phyloP scores from a whole-genome alignment of 1,284 basidiomycete species.

The Rhodotorula sp. region DNA sequence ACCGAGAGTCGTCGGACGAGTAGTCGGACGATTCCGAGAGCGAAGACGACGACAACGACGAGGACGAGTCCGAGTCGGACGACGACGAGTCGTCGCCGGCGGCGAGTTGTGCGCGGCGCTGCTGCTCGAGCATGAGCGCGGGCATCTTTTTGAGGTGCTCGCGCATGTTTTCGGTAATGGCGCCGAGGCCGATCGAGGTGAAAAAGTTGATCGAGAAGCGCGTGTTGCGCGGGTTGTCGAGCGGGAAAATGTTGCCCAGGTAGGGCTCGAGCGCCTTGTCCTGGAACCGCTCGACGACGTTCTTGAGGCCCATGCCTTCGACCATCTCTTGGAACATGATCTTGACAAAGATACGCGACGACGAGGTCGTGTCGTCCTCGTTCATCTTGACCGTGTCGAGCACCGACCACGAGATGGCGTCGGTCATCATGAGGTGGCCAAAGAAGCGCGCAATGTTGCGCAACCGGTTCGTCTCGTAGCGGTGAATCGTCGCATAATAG shows the following conservation, averaged over 20 bases:
- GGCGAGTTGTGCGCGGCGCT: conserved; percentile 60
- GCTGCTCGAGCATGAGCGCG: conserved; percentile 56
- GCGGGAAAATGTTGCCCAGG: conserved; percentile 85
- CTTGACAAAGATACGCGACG: conserved; percentile 95
- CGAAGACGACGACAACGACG: conserved; percentile 52
- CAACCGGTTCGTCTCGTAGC: conserved; percentile 96
- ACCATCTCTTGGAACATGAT: conserved; percentile 93
- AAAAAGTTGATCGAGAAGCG: conserved; percentile 86
- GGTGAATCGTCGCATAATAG: conserved; percentile 95
- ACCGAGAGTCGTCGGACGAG: conserved; percentile 43
- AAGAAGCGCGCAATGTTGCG: conserved; percentile 97
- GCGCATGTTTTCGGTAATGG: conserved; percentile 91
- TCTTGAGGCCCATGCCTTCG: conserved; percentile 86
- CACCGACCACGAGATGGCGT: conserved; percentile 84
- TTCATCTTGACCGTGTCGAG: conserved; percentile 86
- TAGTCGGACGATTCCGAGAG: conserved; percentile 53
- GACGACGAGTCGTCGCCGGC: conserved; percentile 54
- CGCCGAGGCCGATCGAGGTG: conserved; percentile 87
- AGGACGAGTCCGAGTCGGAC: conserved; percentile 67
- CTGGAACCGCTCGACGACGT: conserved; percentile 77
- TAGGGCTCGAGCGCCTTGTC: conserved; percentile 59
- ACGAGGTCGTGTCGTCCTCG: conserved; percentile 95
- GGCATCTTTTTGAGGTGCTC: conserved; percentile 79
- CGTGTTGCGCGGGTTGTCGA: conserved; percentile 93
- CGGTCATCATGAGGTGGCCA: conserved; percentile 79